phyloP scores from a whole-genome alignment of 768 basidiomycete species.

The Paxillus rubicundulus region DNA sequence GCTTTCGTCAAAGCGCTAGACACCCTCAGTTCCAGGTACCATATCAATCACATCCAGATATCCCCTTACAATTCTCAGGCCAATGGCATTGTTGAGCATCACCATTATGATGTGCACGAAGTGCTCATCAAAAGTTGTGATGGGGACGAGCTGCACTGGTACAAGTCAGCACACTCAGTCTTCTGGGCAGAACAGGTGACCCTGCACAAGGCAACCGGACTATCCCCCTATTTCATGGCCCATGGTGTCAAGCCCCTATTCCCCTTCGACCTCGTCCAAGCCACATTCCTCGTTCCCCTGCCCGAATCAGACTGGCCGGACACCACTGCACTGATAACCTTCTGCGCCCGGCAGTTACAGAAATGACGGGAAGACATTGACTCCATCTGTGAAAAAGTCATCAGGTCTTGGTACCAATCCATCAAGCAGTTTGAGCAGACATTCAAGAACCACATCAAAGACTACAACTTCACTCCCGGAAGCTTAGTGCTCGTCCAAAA shows the following conservation, averaged over 20 bases:
- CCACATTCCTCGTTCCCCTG: slow-evolving; percentile 12
- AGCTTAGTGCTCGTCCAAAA: background rate
- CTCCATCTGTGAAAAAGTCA: too few relatives aligned
- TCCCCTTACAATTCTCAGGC: background rate
- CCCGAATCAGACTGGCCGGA: background rate
- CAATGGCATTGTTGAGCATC: background rate
- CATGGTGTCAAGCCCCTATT: slow-evolving; percentile 30
- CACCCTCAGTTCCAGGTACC: background rate
- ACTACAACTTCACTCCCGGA: background rate
- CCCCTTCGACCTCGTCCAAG: slow-evolving; percentile 28
- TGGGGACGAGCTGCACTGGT: slow-evolving; percentile 1
- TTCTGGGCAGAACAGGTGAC: slow-evolving; percentile 37
- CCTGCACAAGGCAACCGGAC: background rate
- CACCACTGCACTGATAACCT: background rate
- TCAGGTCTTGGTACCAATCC: too few relatives aligned
- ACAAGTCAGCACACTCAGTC: slow-evolving; percentile 14
- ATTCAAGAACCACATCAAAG: background rate
- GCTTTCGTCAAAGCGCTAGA: background rate
- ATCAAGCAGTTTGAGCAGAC: too few relatives aligned
- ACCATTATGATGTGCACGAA: too few relatives aligned
- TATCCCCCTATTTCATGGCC: slow-evolving; percentile 4
- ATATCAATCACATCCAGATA: background rate
- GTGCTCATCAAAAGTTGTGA: slow-evolving; percentile 2
- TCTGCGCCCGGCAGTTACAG: background rate
- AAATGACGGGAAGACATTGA: background rate